Evolutionary conservation across 306 rosid genomes (phyloP), one percentile per base, ranked within the genome.

Genomic region (Abrus pulchellus): DNA sequence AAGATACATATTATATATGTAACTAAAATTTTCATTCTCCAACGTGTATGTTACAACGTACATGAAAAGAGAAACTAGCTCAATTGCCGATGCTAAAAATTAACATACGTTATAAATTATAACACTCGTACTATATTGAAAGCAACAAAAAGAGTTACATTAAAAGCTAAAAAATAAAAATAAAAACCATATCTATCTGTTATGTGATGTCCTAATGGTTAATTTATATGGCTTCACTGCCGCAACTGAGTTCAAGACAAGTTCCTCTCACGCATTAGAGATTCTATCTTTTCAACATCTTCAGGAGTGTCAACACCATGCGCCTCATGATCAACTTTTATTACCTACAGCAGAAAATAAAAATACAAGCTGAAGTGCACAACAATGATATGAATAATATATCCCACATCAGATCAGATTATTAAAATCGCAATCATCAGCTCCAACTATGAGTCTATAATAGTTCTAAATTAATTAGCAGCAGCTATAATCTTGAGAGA

Each of bases 261-360:
- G 89, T 93, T 93, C 83, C 83, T 86, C 86, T 91, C 87, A 0
- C 79, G 92, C 93, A 95, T 89, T 7, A 88, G 85, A 83, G 93
- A 61, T 90, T 95, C 98, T 59, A 93, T 90, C 90, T 91, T 95
- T 67, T 45, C 91, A 3, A 95, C 93, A 77, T 95, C 99, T 89
- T 91, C 98, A 3, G 99, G 97, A 66, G 86, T 54, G 85, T 95
- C 99, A 41, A 95, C 94, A 40, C 99, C 99, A 64, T 95, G 99
- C 33, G 96, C 99, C 55, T 95, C 98, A 29, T 93, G 99, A 72
- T 95, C 87, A 70, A 93, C 98, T 82, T 93, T 93, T 61, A 95
- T 93, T 78, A 95, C 98, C 99, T 95, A 80, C 52, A 75, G 60
- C 29, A 64, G 74, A 33, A 14, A 75, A 77, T 50, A 53, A n/a